Evolutionary conservation across 176 grass and related monocot species (phyloP).

Genomic region (Lolium perenne): DNA sequence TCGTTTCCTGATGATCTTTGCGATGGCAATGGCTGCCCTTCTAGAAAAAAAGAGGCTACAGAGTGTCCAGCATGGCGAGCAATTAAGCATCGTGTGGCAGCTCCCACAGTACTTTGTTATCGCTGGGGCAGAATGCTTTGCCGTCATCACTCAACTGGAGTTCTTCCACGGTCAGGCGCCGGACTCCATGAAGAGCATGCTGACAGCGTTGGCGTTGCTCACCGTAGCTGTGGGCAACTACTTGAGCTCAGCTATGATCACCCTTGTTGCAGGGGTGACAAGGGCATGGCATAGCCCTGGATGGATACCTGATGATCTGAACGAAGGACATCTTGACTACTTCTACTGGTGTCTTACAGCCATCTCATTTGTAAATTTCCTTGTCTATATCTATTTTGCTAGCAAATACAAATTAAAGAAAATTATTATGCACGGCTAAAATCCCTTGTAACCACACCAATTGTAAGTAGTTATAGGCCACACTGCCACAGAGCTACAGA

Average conservation of each 20-base stretch:
- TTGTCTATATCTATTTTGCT: constrained; percentile 64
- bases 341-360: constrained; percentile 67
- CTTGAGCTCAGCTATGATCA: constrained; percentile 75
- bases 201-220: constrained; percentile 68
- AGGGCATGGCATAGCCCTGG: constrained; percentile 48
- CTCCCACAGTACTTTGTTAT: constrained; percentile 76
- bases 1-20: constrained; percentile 69
- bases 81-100: constrained; percentile 74
- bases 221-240: constrained; percentile 70
- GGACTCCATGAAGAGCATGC: constrained; percentile 73
- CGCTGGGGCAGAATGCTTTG: constrained; percentile 68
- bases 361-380: constrained; percentile 59
- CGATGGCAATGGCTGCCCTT: constrained; percentile 71
- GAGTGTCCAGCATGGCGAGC: constrained; percentile 20
- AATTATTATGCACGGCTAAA: constrained; percentile 42
- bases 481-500: background rate
- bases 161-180: constrained; percentile 78
- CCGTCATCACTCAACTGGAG: constrained; percentile 67
- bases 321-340: constrained; percentile 80
- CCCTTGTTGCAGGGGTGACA: constrained; percentile 47
- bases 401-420: constrained; percentile 82
- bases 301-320: constrained; percentile 88
- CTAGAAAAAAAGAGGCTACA: constrained; percentile 65
- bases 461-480: background rate
- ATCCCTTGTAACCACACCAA: background rate